Percentiles rank a stretch among this genome's conserved stretches.
Conservation (phyloP, 805 yeast species). For the Sugiyamaella boreocaroliniensis region DNA sequence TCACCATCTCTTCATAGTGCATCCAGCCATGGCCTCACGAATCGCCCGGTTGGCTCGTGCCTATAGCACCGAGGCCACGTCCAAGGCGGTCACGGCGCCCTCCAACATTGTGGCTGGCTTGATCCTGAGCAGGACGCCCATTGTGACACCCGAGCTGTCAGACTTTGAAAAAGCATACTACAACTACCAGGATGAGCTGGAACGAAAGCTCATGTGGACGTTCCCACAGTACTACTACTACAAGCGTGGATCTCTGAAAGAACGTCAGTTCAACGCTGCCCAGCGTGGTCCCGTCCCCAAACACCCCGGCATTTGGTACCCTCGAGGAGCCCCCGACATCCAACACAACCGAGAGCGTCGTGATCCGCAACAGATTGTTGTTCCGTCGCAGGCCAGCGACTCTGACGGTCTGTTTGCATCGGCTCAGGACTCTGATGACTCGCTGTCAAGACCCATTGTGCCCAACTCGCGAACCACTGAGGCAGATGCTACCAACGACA, state of each 20-base stretch:
- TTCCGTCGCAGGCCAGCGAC: slow-evolving; percentile 53
- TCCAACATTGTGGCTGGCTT: slow-evolving; percentile 34
- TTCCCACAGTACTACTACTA: slow-evolving; percentile 91
- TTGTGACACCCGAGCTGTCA: slow-evolving; percentile 70
- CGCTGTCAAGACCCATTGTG: slow-evolving; percentile 59
- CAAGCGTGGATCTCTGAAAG: slow-evolving; percentile 83
- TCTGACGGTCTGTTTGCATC: slow-evolving; percentile 15
- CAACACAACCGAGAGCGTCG: slow-evolving; percentile 86
- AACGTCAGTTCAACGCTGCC: slow-evolving; percentile 66
- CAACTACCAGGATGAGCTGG: slow-evolving; percentile 76
- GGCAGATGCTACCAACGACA: slow-evolving; percentile 63
- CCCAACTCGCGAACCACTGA: slow-evolving; percentile 68
- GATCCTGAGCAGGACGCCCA: slow-evolving; percentile 73
- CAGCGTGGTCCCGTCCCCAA: slow-evolving; percentile 70
- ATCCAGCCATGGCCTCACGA: neutral
- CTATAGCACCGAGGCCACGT: slow-evolving; percentile 3
- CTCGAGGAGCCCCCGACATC: slow-evolving; percentile 79
- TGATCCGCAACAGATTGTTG: slow-evolving; percentile 63
- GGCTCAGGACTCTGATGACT: slow-evolving; percentile 37
- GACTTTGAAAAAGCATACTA: slow-evolving; percentile 70
- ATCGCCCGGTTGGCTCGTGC: neutral
- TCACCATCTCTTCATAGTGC: neutral
- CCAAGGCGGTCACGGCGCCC: neutral
- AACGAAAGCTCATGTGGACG: slow-evolving; percentile 93
- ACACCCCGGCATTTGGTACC: slow-evolving; percentile 70